A percentile compares a stretch with the other conserved stretches of the same genome.
phyloP scores from a whole-genome alignment of 106 monocot species.

The Dendrobium officinale region DNA sequence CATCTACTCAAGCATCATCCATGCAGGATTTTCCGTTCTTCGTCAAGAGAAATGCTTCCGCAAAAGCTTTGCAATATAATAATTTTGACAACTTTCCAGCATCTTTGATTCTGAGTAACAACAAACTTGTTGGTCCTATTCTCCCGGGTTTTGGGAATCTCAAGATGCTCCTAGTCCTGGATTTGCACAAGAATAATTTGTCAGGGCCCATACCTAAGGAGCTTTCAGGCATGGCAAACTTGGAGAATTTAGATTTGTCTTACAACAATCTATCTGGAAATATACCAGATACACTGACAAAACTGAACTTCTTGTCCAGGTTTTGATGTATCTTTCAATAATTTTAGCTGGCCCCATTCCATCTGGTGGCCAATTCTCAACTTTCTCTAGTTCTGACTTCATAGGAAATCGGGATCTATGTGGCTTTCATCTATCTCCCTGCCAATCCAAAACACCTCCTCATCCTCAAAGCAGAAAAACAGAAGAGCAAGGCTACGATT shows the following conservation, averaged over 20 bases:
- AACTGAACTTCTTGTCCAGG: conserved; percentile 31
- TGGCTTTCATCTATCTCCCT: conserved; percentile 17
- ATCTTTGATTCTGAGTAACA: conserved; percentile 30
- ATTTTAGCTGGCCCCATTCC: conserved; percentile 37
- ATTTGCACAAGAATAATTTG: conserved; percentile 30
- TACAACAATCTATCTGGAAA: conserved; percentile 40
- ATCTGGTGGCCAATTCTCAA: conserved; percentile 34
- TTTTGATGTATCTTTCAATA: conserved; percentile 43
- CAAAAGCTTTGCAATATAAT: conserved; percentile 26
- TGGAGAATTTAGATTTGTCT: conserved; percentile 41
- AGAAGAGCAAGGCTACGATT: conserved; percentile 19
- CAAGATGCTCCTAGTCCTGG: conserved; percentile 24
- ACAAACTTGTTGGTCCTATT: conserved; percentile 24
- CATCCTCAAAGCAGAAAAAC: not conserved
- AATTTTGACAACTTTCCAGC: conserved; percentile 29
- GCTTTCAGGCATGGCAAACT: conserved; percentile 33
- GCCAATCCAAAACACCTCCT: conserved; percentile 3
- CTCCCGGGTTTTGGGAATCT: conserved; percentile 29
- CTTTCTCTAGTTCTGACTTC: conserved; percentile 27
- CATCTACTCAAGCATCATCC: not conserved
- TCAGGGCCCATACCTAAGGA: conserved; percentile 43
- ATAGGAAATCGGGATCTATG: conserved; percentile 25
- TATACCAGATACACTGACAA: conserved; percentile 29
- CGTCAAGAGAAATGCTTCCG: conserved; percentile 18
- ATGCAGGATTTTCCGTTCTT: conserved; percentile 23